Conservation (phyloP, 2,329 filamentous ascomycete species). For the Trichoderma semiorbis region DNA sequence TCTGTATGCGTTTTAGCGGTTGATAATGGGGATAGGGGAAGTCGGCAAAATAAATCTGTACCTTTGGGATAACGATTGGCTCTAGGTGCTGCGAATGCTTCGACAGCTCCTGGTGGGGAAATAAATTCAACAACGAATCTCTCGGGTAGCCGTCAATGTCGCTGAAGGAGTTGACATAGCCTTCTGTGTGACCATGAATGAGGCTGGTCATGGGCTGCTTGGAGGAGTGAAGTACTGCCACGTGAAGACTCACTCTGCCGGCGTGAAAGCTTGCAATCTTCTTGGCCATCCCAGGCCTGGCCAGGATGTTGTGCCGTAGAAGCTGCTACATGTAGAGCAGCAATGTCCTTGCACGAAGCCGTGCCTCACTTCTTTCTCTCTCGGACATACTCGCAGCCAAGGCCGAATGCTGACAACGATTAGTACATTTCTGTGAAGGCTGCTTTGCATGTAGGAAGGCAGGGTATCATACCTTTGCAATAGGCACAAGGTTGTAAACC, state of each 20-base stretch:
- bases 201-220: neutral
- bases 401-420: slow-evolving; percentile 65
- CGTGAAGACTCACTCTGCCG: slow-evolving; percentile 8
- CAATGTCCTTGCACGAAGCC: slow-evolving; percentile 83
- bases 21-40: neutral
- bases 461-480: slow-evolving; percentile 66
- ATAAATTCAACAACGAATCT: neutral
- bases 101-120: neutral
- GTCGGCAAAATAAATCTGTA: neutral
- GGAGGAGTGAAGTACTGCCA: neutral
- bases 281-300: neutral
- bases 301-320: slow-evolving; percentile 34
- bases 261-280: slow-evolving; percentile 1
- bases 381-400: slow-evolving; percentile 86
- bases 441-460: neutral
- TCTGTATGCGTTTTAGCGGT: neutral
- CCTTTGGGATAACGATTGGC: neutral
- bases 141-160: neutral
- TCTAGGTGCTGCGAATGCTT: neutral
- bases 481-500: slow-evolving; percentile 87
- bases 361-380: slow-evolving; percentile 94
- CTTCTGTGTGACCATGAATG: slow-evolving; percentile 1
- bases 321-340: slow-evolving; percentile 65
- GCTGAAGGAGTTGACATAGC: slow-evolving; percentile 10
- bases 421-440: slow-evolving; percentile 12